Evolutionary conservation across 495 filamentous ascomycete species (phyloP).

Genomic region (Penicillium bialowiezense): DNA sequence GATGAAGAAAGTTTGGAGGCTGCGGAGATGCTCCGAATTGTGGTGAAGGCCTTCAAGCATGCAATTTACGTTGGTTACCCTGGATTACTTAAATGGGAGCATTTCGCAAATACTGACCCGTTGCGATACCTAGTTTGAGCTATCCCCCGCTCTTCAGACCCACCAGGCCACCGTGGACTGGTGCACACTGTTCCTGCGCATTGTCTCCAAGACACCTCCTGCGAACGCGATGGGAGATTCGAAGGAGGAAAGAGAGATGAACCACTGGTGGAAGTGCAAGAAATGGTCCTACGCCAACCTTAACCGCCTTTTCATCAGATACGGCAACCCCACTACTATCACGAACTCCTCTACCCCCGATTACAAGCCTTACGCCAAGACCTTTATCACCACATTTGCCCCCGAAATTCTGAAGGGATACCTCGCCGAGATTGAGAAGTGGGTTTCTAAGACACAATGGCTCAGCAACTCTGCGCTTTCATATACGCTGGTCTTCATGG

Average conservation of each 20-base stretch:
- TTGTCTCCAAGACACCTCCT: constrained; percentile 82
- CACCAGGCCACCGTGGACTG: constrained; percentile 85
- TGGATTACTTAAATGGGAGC: neutral
- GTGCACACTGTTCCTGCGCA: constrained; percentile 89
- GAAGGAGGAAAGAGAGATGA: constrained; percentile 79
- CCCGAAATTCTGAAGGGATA: constrained; percentile 94
- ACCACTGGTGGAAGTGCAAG: constrained; percentile 99
- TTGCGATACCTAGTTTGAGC: constrained; percentile 66
- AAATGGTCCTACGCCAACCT: constrained; percentile 99
- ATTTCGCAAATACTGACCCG: constrained; percentile 13
- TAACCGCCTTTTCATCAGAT: constrained; percentile 93
- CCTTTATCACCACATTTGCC: constrained; percentile 86
- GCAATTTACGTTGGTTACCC: constrained; percentile 79
- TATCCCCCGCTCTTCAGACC: constrained; percentile 70
- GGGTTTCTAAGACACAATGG: constrained; percentile 93
- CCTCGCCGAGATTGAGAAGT: constrained; percentile 89
- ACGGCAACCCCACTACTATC: constrained; percentile 77
- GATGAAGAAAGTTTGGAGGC: constrained; percentile 89
- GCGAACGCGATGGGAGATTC: constrained; percentile 76
- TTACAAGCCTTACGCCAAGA: constrained; percentile 76
- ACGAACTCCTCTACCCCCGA: constrained; percentile 66
- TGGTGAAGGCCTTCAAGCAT: constrained; percentile 96
- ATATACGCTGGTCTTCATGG: constrained; percentile 87
- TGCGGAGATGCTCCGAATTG: constrained; percentile 92
- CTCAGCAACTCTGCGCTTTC: constrained; percentile 90